These are phyloP conservation scores for Xylaria sp. DNA, from an alignment of 2,329 filamentous ascomycete genomes.

Conservation along the genomic window DNA sequence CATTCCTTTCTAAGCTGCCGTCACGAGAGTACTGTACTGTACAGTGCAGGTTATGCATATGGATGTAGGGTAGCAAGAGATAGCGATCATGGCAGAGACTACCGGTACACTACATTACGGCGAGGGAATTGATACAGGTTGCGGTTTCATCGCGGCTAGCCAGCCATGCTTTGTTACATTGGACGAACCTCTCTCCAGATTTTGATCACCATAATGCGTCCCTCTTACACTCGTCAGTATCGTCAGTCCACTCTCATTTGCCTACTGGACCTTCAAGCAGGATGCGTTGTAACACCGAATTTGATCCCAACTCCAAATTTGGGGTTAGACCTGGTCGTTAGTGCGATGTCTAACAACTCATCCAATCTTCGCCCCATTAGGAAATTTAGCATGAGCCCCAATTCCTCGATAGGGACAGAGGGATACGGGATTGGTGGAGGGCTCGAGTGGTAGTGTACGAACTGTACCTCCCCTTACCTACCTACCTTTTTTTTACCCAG, in stretches of 20 bases:
- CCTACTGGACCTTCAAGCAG: constrained; percentile 3
- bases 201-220: background rate
- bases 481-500: background rate
- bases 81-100: background rate
- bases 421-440: constrained; percentile 3
- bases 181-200: constrained; percentile 14
- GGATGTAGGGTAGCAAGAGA: background rate
- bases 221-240: background rate
- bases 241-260: background rate
- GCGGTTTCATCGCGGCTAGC: constrained; percentile 26
- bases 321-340: background rate
- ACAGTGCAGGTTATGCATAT: background rate
- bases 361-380: constrained; percentile 7
- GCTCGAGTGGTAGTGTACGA: background rate
- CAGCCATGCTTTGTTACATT: constrained; percentile 9
- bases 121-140: constrained; percentile 5
- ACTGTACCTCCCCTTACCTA: background rate
- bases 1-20: constrained; percentile 9
- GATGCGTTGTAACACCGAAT: constrained; percentile 12
- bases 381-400: constrained; percentile 11
- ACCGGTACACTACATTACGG: background rate
- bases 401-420: background rate
- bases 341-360: background rate
- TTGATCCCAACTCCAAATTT: background rate
- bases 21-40: background rate